phyloP scores from a whole-genome alignment of 2,329 filamentous ascomycete species.

The Aspergillus hortae region DNA sequence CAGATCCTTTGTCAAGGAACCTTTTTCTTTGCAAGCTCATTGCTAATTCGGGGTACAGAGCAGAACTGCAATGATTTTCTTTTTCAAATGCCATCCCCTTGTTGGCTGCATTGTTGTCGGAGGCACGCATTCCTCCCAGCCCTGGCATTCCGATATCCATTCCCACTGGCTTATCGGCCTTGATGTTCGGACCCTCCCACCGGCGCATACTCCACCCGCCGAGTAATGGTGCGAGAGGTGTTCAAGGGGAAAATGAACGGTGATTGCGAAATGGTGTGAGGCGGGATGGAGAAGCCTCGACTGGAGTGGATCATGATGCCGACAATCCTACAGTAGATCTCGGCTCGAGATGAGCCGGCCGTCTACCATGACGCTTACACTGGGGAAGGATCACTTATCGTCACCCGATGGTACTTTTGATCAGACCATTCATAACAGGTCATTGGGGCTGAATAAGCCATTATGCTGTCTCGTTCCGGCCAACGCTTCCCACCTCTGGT shows the following conservation, averaged over 20 bases:
- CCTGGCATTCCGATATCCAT: constrained; percentile 26
- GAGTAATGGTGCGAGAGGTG: neutral
- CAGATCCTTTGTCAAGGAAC: constrained; percentile 2
- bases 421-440: constrained; percentile 1
- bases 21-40: neutral
- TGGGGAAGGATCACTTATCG: constrained; percentile 1
- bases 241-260: neutral
- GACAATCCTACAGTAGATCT: constrained; percentile 5
- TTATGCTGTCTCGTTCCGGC: neutral
- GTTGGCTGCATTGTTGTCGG: constrained; percentile 29
- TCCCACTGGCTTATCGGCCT: constrained; percentile 18
- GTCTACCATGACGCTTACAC: constrained; percentile 36
- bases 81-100: constrained; percentile 20
- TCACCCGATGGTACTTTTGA: constrained; percentile 6
- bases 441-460: constrained; percentile 1
- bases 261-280: neutral
- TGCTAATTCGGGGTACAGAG: constrained; percentile 1
- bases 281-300: neutral
- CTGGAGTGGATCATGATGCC: constrained; percentile 8
- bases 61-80: constrained; percentile 4
- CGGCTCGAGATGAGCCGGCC: constrained; percentile 15
- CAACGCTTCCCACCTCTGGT: constrained; percentile 6
- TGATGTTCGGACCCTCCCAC: constrained; percentile 13
- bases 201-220: constrained; percentile 10
- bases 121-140: constrained; percentile 32